Base-by-base conservation (phyloP, 2,329 filamentous ascomycete genomes). In the Dactylonectria macrodidyma region DNA sequence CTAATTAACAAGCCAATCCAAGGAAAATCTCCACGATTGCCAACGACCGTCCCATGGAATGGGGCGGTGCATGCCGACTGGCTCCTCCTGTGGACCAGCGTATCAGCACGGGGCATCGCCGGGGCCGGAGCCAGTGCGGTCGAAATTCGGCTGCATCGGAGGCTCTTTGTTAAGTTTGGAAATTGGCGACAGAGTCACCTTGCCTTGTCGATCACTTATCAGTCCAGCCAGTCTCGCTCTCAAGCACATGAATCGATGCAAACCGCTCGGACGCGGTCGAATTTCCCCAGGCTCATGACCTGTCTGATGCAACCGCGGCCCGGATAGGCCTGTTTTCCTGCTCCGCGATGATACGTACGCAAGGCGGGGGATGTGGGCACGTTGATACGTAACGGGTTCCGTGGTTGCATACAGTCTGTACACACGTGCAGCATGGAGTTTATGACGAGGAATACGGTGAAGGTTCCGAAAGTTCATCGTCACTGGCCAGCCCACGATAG, bases 101-200 rank as follows among this genome's bases (percentile, higher is more conserved):
- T 33, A 7, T n/a, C n/a, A 44, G 41, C 41, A 44, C 41, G 41
- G 41, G 6, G 41, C 16, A 50, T 50, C 11, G 24, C 47, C 46
- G 46, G 46, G 47, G 26, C 56, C 56, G 62, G 56, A 46, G 63
- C 57, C 63, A 65, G 57, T 52, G 51, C 63, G 63, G 63, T 30
- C 63, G 47, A 36, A 51, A 57, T 52, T 65, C 63, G 63, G 63
- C 63, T 61, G 50, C 57, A 60, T 65, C 63, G 63, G 63, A 65
- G 62, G 41, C 44, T 61, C 61, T 57, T 51, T 36, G 24, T 59
- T 52, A 34, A 56, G 48, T 50, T 60, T 38, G 30, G 52, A 36
- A 44, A 38, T 51, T 59, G 61, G 54, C 47, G 46, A 59, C 56
- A 59, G 62, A 16, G 57, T 46, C 36, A 51, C 60, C 41, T 48